Conservation (phyloP, 2,329 filamentous ascomycete species). For the Pseudomassariella vexata region DNA sequence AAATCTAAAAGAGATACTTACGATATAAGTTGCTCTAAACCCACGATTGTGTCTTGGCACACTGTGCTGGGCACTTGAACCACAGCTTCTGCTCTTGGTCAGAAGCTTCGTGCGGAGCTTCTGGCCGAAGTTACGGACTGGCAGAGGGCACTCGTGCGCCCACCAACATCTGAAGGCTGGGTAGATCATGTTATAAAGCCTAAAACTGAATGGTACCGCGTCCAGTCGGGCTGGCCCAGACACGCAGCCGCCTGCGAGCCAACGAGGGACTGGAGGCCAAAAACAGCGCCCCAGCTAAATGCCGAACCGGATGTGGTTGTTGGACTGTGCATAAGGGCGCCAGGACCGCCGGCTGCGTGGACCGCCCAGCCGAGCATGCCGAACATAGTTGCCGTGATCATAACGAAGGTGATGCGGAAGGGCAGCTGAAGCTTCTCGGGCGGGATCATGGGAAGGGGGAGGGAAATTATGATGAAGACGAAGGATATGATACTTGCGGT, state of each 20-base stretch:
- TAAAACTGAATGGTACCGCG: too few relatives aligned
- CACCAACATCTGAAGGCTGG: too few relatives aligned
- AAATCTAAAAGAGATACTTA: too few relatives aligned
- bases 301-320: constrained; percentile 18
- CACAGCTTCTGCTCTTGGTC: too few relatives aligned
- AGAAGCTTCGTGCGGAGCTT: too few relatives aligned
- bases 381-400: constrained; percentile 24
- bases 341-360: constrained; percentile 19
- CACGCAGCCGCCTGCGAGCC: constrained; percentile 21
- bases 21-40: too few relatives aligned
- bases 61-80: too few relatives aligned
- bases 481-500: constrained; percentile 23
- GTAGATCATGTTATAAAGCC: too few relatives aligned
- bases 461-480: constrained; percentile 21
- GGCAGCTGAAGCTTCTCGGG: constrained; percentile 22
- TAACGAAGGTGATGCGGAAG: constrained; percentile 19
- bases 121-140: too few relatives aligned
- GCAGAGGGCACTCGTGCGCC: too few relatives aligned
- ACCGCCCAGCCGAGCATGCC: constrained; percentile 25
- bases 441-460: constrained; percentile 21
- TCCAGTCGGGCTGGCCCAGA: constrained; percentile 26
- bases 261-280: constrained; percentile 22
- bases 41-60: too few relatives aligned
- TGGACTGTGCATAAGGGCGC: constrained; percentile 15
- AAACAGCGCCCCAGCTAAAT: constrained; percentile 22